phyloP scores from a whole-genome alignment of 2,329 filamentous ascomycete species.

The Cercospora sesami region DNA sequence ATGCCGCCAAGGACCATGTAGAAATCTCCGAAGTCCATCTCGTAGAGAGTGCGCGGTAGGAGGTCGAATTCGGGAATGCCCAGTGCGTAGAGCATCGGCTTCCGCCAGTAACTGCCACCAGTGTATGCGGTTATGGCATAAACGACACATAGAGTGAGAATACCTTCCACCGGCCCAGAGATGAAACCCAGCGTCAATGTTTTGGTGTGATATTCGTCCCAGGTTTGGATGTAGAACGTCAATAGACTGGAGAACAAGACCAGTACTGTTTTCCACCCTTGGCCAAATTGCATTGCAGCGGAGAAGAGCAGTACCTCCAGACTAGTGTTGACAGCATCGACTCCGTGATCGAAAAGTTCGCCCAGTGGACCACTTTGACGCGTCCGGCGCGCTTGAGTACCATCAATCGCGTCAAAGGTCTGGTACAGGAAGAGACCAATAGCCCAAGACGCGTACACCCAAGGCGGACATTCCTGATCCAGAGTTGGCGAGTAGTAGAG shows the following conservation, averaged over 20 bases:
- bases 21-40: conserved; percentile 85
- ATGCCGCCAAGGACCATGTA: conserved; percentile 84
- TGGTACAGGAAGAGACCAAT: conserved; percentile 91
- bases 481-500: conserved; percentile 95
- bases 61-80: conserved; percentile 64
- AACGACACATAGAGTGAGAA: conserved; percentile 77
- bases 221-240: conserved; percentile 49
- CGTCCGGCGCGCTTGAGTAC: conserved; percentile 88
- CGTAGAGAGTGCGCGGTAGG: conserved; percentile 71
- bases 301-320: conserved; percentile 91
- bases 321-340: conserved; percentile 95
- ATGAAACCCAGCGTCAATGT: conserved; percentile 88
- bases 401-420: conserved; percentile 97
- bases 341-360: conserved; percentile 95
- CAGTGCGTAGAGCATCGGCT: conserved; percentile 70
- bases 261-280: conserved; percentile 84
- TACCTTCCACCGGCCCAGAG: conserved; percentile 92
- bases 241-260: conserved; percentile 75
- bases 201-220: conserved; percentile 76
- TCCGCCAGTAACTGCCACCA: conserved; percentile 91
- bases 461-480: conserved; percentile 87
- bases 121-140: conserved; percentile 81
- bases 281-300: conserved; percentile 87
- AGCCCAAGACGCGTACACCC: conserved; percentile 94
- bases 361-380: conserved; percentile 89